phyloP scores from a whole-genome alignment of 352 stramenopile genomes.

The Blastocystis sp. region DNA sequence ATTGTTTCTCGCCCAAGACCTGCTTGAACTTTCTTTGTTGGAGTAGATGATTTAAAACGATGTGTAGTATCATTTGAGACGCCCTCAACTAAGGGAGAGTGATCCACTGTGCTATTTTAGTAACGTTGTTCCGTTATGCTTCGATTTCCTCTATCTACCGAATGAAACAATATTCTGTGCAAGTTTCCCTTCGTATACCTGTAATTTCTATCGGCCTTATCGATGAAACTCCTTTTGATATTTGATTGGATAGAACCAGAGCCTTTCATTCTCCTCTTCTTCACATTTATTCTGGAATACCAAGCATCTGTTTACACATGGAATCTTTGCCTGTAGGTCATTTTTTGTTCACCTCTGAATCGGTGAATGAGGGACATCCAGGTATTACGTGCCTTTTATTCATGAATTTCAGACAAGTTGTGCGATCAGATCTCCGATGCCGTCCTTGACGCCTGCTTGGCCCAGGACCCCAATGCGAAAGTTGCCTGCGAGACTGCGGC shows the following conservation, averaged over 20 bases:
- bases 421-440: conserved; percentile 97
- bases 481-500: conserved; percentile 92
- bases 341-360: conserved; percentile 95
- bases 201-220: no score
- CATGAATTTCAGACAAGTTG: conserved; percentile 76
- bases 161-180: no score
- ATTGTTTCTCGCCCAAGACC: background rate
- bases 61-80: no score
- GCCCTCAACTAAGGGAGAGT: no score
- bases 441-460: conserved; percentile 92
- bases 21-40: no score
- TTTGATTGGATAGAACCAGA: conserved; percentile 16
- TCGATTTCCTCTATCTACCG: no score
- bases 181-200: no score
- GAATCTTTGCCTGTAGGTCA: conserved; percentile 64
- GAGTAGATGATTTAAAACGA: no score
- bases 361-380: conserved; percentile 97
- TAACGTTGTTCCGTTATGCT: no score
- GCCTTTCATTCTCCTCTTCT: background rate
- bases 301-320: conserved; percentile 62
- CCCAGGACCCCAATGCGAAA: conserved; percentile 92
- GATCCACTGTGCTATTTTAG: no score
- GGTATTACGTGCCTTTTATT: conserved; percentile 70
- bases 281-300: conserved; percentile 62
- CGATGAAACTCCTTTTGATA: background rate